A percentile compares a stretch with the other conserved stretches of the same genome.
Conservation (phyloP, 305 asterid genomes). For the Solanum hybrid region DNA sequence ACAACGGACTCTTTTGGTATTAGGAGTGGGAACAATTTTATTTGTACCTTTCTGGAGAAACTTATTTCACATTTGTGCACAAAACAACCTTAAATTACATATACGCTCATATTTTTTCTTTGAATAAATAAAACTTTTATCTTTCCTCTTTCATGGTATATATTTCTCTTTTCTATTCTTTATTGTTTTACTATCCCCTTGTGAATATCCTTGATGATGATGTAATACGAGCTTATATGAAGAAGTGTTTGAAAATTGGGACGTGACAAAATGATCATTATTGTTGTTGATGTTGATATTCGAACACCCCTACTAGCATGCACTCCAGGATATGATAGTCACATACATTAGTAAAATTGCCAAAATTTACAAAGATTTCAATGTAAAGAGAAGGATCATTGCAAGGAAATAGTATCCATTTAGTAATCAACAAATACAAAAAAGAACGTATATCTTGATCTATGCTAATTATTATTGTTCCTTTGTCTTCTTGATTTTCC, state of each 20-base stretch:
- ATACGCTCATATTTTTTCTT: not conserved
- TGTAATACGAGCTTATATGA: not conserved
- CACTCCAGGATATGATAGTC: not conserved
- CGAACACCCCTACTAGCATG: not conserved
- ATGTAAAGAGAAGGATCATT: no score
- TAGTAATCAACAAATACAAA: no score
- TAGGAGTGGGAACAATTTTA: not conserved
- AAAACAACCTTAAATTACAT: not conserved
- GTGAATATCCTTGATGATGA: not conserved
- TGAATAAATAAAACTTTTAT: not conserved
- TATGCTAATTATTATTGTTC: not conserved
- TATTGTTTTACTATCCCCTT: not conserved
- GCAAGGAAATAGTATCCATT: not conserved
- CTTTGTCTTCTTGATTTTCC: constrained; percentile 4
- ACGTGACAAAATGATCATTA: not conserved
- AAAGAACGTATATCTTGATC: not conserved
- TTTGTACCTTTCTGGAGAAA: not conserved
- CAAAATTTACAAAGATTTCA: not conserved
- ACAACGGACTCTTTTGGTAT: not conserved
- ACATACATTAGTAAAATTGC: not conserved
- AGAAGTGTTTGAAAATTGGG: not conserved
- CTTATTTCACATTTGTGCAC: not conserved
- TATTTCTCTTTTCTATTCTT: not conserved
- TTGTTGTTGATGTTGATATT: not conserved
- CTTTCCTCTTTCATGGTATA: not conserved